These are phyloP conservation scores for Cyanophora paradoxa DNA, from an alignment of 78 protist species.

Conservation along the genomic window DNA sequence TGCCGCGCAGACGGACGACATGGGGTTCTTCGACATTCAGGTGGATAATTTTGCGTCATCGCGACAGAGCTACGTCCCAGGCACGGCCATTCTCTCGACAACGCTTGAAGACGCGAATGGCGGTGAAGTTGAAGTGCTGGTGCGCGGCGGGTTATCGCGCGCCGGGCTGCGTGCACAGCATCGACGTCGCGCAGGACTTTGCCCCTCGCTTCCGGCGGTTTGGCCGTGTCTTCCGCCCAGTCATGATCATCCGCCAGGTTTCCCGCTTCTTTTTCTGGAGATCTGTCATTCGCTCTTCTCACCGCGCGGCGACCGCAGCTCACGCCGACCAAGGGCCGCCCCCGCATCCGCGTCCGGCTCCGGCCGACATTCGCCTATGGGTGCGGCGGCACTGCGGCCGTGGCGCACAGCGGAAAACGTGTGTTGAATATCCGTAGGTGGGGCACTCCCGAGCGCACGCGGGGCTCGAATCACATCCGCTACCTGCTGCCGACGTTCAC, in stretches of 20 bases:
- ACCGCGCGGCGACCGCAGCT: no score
- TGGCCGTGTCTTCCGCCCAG: constrained; percentile 44
- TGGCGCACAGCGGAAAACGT: no score
- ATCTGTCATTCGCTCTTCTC: no score
- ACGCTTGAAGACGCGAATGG: constrained; percentile 33
- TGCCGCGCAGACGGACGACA: no score
- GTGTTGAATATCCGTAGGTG: no score
- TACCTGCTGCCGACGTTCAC: constrained; percentile 43
- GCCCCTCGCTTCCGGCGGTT: constrained; percentile 52
- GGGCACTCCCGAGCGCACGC: constrained; percentile 53
- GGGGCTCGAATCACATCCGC: constrained; percentile 58
- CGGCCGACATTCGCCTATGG: constrained; percentile 32
- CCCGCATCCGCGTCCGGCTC: background rate
- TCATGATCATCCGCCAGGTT: constrained; percentile 45
- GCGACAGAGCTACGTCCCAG: constrained; percentile 47
- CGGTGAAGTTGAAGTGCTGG: constrained; percentile 38
- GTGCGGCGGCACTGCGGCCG: no score
- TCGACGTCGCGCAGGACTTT: no score
- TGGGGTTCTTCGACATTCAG: constrained; percentile 54
- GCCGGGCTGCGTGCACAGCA: no score
- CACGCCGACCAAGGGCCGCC: constrained; percentile 30
- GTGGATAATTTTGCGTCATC: constrained; percentile 41
- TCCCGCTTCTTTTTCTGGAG: no score
- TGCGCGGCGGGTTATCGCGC: no score
- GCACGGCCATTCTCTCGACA: constrained; percentile 46